phyloP scores from a whole-genome alignment of 352 stramenopile species.

The Pythium grandisporangium region DNA sequence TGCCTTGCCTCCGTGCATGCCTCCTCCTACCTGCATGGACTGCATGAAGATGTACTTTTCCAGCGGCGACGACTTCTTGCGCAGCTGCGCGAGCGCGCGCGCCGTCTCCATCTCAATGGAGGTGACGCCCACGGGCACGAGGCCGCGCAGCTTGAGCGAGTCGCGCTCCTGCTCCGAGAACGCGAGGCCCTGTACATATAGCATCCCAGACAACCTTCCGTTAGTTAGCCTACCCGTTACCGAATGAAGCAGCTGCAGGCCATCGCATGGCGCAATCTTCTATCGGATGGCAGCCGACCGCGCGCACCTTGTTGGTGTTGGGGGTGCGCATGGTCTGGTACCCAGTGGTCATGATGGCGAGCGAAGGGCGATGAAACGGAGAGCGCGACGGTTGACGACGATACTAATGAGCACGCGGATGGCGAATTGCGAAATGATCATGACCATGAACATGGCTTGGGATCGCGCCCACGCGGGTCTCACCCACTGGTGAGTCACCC shows the following conservation, averaged over 20 bases:
- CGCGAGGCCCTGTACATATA: slow-evolving; percentile 48
- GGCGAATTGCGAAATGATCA: background rate
- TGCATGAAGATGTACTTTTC: slow-evolving; percentile 94
- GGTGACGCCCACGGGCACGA: slow-evolving; percentile 80
- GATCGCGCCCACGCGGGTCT: too few species aligned
- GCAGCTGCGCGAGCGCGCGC: slow-evolving; percentile 79
- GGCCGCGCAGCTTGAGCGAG: slow-evolving; percentile 81
- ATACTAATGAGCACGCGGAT: too few species aligned
- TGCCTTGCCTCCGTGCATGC: background rate
- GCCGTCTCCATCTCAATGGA: slow-evolving; percentile 86
- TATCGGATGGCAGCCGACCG: background rate
- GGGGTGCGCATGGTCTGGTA: slow-evolving; percentile 81
- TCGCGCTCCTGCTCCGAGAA: slow-evolving; percentile 89
- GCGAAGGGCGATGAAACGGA: background rate
- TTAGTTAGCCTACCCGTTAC: too few species aligned
- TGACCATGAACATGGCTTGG: too few species aligned
- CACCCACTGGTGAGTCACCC: too few species aligned
- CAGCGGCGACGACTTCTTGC: slow-evolving; percentile 78
- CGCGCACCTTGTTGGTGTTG: slow-evolving; percentile 81
- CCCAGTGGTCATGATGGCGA: slow-evolving; percentile 18
- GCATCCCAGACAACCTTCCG: background rate
- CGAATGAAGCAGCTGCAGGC: background rate
- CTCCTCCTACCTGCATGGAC: slow-evolving; percentile 45
- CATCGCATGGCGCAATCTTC: background rate
- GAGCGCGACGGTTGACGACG: background rate